A percentile compares a stretch with the other conserved stretches of the same genome.
Conservation (phyloP, 164 flowering plant genomes). For the grape (Vitis vinifera) region ASM3070453v1 NC_081810.1:366001-366500, state of each 20-base stretch:
- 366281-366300: not conserved
- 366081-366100: slow-evolving; percentile 4
- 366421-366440: too few species aligned
- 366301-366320: too few species aligned
- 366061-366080: not conserved
- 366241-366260: not conserved
- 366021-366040: slow-evolving; percentile 27
- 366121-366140: slow-evolving; percentile 95
- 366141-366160: slow-evolving; percentile 90
- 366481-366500: too few species aligned
- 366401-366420: too few species aligned
- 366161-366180: slow-evolving; percentile 86
- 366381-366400: too few species aligned
- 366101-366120: slow-evolving; percentile 58
- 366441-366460: too few species aligned
- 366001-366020: slow-evolving; percentile 90
- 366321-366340: too few species aligned
- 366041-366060: not conserved
- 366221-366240: slow-evolving; percentile 11
- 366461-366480: too few species aligned
- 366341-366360: too few species aligned
- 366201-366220: slow-evolving; percentile 15
- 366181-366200: slow-evolving; percentile 55
- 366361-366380: too few species aligned
- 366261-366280: not conserved